Evolutionary conservation across 345 rosid species (phyloP), one percentile per base, ranked within the genome.

Genomic region (Salix caprea): DNA sequence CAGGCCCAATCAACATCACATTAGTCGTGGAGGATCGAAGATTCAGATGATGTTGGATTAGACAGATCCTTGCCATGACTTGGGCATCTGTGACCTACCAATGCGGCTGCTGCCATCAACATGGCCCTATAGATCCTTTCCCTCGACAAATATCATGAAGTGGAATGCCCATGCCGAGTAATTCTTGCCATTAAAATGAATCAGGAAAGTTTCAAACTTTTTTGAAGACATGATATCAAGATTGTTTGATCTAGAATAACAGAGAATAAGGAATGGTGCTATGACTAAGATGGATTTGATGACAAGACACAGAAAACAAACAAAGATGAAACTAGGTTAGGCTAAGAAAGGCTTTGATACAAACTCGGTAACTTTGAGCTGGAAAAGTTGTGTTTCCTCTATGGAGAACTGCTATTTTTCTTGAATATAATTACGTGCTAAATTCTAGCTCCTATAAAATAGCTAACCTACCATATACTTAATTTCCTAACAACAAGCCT

Each of bases 101-200:
- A 15, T 34, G 37, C 37, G 16, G 50, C 0, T 44, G 50, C 50
- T 44, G 50, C 50, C 16, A 12, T 44, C 50, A 13, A 44, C 50
- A 44, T 67, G 42, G 71, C 72, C 72, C 56, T 19, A 39, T 40
- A 24, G 15, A 69, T 39, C 50, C 52, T 69, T 69, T n/a, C 26
- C 56, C 42, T 69, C 40, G 72, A 69, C 42, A 67, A 67, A 67
- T 67, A 67, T 19, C 14, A 32, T 34, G 71, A 67, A 67, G 19
- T 67, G 71, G 52, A 69, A 69, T 40, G 54, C 72, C 56, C 52
- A 39, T 15, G 52, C 34, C 23, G 5, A 69, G 19, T 40, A 69
- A 24, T 69, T 69, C 10, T 69, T 40, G 26, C 72, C 72, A 69
- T 69, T 69, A 40, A 40, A 69, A 69, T 7, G 54, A 24, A 40